phyloP scores from a whole-genome alignment of 2,329 filamentous ascomycete species.

The Orbilia brochopaga region DNA sequence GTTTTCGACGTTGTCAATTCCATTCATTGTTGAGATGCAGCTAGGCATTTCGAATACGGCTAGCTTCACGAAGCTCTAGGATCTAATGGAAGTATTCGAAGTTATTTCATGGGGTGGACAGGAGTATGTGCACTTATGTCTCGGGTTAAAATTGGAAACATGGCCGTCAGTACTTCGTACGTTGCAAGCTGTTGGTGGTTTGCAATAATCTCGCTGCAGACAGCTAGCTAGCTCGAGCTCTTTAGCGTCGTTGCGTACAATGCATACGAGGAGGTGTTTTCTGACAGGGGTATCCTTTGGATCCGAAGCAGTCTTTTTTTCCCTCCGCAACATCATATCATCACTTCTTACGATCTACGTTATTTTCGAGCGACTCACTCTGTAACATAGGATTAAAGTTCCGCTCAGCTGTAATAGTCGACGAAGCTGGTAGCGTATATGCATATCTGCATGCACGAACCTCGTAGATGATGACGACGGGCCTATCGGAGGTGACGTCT shows the following conservation, averaged over 20 bases:
- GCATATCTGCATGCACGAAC: constrained; percentile 1
- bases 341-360: too few relatives aligned
- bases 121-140: not conserved
- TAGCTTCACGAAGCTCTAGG: too few relatives aligned
- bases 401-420: not conserved
- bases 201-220: not conserved
- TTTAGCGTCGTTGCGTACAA: not conserved
- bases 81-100: too few relatives aligned
- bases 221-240: too few relatives aligned
- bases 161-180: too few relatives aligned
- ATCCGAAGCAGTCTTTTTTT: not conserved
- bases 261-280: too few relatives aligned
- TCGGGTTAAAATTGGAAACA: not conserved
- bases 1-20: not conserved
- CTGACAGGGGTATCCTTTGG: not conserved
- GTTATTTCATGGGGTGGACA: not conserved
- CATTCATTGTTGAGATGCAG: not conserved
- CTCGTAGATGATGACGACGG: constrained; percentile 1
- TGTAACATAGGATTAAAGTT: not conserved
- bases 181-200: constrained; percentile 3
- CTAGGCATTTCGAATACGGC: not conserved
- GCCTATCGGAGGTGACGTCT: not conserved
- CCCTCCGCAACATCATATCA: too few relatives aligned
- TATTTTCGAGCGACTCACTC: not conserved
- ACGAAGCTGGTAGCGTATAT: constrained; percentile 3